Conservation (phyloP, 192 early-diverging fungal species). For the Spizellomyces sp. region DNA sequence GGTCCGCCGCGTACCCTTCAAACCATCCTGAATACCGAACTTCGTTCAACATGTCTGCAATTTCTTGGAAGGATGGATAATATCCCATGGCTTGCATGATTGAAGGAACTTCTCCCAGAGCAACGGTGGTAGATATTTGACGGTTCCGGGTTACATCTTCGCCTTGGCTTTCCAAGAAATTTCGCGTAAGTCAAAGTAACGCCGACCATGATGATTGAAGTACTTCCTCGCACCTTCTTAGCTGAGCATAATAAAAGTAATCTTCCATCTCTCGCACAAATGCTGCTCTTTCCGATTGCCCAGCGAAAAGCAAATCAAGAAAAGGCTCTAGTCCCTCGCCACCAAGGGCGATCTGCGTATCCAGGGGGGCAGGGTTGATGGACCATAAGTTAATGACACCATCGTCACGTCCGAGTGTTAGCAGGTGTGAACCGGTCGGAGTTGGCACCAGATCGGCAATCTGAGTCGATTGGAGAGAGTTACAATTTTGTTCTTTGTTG, state of each 20-base stretch:
- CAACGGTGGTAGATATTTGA: conserved; percentile 44
- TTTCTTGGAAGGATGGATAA: conserved; percentile 56
- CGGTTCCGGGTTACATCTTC: conserved; percentile 49
- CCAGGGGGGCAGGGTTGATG: conserved; percentile 39
- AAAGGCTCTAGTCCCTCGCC: conserved; percentile 55
- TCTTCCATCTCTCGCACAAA: conserved; percentile 63
- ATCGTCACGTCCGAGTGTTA: conserved; percentile 51
- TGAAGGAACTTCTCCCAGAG: conserved; percentile 44
- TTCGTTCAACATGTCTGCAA: conserved; percentile 64
- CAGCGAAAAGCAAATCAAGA: conserved; percentile 53
- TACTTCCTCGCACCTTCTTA: conserved; percentile 39
- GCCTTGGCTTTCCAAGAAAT: conserved; percentile 47
- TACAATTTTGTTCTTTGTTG: background rate
- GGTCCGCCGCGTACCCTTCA: conserved; percentile 32
- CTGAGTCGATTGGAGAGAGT: conserved; percentile 9
- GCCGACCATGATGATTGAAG: background rate
- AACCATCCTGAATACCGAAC: conserved; percentile 47
- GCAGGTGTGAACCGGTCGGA: conserved; percentile 41
- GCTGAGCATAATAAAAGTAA: conserved; percentile 66
- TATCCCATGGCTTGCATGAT: conserved; percentile 67
- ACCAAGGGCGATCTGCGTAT: conserved; percentile 44
- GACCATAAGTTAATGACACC: conserved; percentile 57
- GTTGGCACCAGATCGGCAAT: conserved; percentile 46
- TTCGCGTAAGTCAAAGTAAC: background rate
- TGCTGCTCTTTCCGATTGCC: conserved; percentile 22